phyloP scores from a whole-genome alignment of 2,329 filamentous ascomycete species.

The Aspergillus piperis region DNA sequence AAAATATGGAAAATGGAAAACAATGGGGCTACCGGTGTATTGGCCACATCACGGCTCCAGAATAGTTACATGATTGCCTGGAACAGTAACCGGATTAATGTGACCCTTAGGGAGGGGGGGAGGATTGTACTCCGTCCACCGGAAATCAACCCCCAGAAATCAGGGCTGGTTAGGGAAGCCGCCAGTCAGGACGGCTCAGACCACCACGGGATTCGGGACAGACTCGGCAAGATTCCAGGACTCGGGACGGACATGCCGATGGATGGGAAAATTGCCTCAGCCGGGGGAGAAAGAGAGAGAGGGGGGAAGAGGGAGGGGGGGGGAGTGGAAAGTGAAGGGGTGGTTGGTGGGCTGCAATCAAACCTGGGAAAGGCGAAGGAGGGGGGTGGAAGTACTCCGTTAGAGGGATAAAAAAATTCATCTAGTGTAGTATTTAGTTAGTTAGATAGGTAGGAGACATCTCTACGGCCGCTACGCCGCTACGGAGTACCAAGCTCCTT shows the following conservation, averaged over 20 bases:
- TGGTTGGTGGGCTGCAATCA: too few relatives aligned
- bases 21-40: background rate
- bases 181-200: conserved; percentile 22
- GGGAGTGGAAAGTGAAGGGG: background rate
- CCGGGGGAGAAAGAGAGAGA: conserved; percentile 1
- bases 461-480: background rate
- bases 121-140: background rate
- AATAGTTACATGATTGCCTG: conserved; percentile 10
- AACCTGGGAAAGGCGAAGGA: background rate
- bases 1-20: background rate
- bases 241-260: conserved; percentile 27
- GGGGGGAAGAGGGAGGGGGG: conserved; percentile 3
- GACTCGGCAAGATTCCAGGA: conserved; percentile 20
- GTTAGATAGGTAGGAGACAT: background rate
- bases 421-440: background rate
- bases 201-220: conserved; percentile 30
- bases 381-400: background rate
- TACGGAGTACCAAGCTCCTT: background rate
- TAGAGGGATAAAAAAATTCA: background rate
- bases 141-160: background rate
- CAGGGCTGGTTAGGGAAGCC: background rate
- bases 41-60: conserved; percentile 7
- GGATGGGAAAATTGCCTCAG: conserved; percentile 23
- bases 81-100: background rate
- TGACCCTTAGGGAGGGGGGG: background rate